Base-by-base conservation (phyloP, 2,329 filamentous ascomycete genomes). In the Xylariales sp. region DNA sequence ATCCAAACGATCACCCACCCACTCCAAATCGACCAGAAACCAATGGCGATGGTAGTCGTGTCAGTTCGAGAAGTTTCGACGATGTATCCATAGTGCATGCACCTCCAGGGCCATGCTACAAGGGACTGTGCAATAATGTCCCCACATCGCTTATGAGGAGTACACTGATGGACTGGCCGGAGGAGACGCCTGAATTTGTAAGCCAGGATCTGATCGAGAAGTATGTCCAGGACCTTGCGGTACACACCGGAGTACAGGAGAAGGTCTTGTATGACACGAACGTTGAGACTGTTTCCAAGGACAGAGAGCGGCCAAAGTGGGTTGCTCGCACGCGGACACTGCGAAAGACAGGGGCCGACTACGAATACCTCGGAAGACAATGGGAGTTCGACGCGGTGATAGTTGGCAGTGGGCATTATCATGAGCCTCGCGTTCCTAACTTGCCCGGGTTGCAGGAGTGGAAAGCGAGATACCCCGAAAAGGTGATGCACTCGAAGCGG, bases 121-220 rank as follows among this genome's bases (percentile, higher is more conserved):
- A 59, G 4, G 71, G 73, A 3, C 63, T 90, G 6, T 82, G 82
- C 54, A 88, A 85, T 25, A 93, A 91, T 52, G 83, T 90, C 3
- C 83, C 86, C 0, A 80, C 82, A n/a, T 69, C 58, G 16, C 51
- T 73, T 3, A 65, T 74, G 60, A 57, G 60, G 31, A 70, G 62
- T 43, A 62, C 58, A 7, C 56, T 74, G 2, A 56, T 62, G 3
- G 46, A 53, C 0, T 87, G 82, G 74, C 78, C 80, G 0, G 58
- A 70, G 5, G 76, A 73, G 1, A 84, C 79, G 0, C 70, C 71
- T 3, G 74, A 79, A 12, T 77, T 76, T 45, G 74, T 82, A 4
- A 71, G 63, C 2, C 82, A 85, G 44, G 52, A 61, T 12, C 66
- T 73, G 0, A 60, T 86, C 7, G 71, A 73, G 24, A 61, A 71